Evolutionary conservation across 768 basidiomycete species (phyloP).

Genomic region (Russula earlei): DNA sequence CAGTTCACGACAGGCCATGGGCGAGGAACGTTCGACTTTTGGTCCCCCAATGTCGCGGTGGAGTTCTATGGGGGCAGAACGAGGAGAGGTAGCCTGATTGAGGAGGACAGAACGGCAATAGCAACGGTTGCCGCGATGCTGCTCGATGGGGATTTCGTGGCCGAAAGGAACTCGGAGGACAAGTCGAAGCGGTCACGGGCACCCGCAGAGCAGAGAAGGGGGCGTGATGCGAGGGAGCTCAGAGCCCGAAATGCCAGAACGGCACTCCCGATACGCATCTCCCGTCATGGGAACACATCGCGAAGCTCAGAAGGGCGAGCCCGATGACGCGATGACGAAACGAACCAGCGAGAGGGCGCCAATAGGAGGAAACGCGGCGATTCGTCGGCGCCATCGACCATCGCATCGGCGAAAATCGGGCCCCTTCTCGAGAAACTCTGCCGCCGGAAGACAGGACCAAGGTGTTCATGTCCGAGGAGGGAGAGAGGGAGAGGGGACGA

Average conservation of each 20-base stretch:
- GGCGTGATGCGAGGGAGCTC: too few species aligned
- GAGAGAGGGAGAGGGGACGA: too few species aligned
- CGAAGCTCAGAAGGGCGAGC: background rate
- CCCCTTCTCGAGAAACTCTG: background rate
- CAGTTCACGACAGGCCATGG: too few species aligned
- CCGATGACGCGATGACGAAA: background rate
- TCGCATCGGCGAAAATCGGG: background rate
- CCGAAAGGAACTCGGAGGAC: background rate
- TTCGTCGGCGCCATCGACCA: background rate
- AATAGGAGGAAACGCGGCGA: background rate
- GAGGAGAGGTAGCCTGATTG: background rate
- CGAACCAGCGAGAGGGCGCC: background rate
- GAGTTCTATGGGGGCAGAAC: too few species aligned
- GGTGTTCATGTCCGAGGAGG: too few species aligned
- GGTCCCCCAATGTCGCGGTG: too few species aligned
- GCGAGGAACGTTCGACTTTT: too few species aligned
- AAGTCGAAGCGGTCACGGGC: background rate
- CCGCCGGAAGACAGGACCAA: too few species aligned
- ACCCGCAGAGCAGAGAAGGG: background rate
- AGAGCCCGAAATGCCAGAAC: too few species aligned
- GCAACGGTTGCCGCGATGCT: background rate
- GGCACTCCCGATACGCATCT: background rate
- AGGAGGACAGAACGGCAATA: background rate
- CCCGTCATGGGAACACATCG: background rate
- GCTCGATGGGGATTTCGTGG: background rate